These are phyloP conservation scores for Candida tetrigidarum DNA, from an alignment of 1,139 yeast genomes.

Conservation along the genomic window DNA sequence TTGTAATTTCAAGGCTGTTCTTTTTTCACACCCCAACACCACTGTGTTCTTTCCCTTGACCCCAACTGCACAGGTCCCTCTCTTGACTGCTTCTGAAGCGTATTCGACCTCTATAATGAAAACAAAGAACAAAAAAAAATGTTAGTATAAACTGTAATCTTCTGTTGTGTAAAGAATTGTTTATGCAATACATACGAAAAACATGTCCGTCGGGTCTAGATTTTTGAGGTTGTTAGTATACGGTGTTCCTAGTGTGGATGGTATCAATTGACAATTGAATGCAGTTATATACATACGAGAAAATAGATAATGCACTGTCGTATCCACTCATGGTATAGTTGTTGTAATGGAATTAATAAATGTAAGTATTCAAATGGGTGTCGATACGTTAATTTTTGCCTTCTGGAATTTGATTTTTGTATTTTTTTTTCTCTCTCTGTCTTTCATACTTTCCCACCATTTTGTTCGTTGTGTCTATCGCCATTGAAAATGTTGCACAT, in stretches of 20 bases:
- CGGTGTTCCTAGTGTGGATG: not conserved
- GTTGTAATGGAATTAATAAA: conserved; percentile 6
- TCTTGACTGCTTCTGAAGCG: conserved; percentile 96
- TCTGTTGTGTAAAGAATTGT: not conserved
- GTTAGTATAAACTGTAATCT: conserved; percentile 3
- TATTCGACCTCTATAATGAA: conserved; percentile 87
- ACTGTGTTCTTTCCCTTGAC: conserved; percentile 90
- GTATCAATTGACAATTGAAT: conserved; percentile 12
- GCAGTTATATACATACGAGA: conserved; percentile 64
- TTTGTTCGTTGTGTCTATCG: not conserved
- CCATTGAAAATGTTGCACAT: not conserved
- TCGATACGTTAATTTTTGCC: not conserved
- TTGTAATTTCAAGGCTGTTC: conserved; percentile 92
- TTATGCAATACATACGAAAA: conserved; percentile 62
- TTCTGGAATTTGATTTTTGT: conserved; percentile 5
- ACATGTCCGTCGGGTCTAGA: conserved; percentile 97
- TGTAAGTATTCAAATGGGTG: not conserved
- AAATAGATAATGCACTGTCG: conserved; percentile 98
- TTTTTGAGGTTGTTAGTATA: conserved; percentile 23
- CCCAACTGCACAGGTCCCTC: conserved; percentile 99
- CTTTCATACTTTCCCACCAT: conserved; percentile 1
- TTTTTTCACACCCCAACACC: conserved; percentile 94
- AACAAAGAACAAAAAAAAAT: too few relatives aligned
- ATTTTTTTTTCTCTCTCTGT: too few relatives aligned
- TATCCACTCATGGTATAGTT: conserved; percentile 77